These are phyloP conservation scores for Jacaranda mimosifolia DNA, from an alignment of 257 asterid genomes.

Conservation along the genomic window DNA sequence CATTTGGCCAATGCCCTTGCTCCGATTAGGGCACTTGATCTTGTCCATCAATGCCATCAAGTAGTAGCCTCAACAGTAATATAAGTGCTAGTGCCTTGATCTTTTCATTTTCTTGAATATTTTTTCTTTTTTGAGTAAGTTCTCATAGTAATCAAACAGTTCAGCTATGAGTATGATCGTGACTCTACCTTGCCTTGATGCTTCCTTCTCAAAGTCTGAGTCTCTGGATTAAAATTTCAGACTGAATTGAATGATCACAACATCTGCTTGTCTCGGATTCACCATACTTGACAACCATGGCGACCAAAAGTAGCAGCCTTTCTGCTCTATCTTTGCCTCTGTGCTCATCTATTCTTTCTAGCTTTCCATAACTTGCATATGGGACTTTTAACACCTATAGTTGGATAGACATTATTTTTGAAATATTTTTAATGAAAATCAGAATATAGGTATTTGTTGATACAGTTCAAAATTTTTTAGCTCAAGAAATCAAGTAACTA, in stretches of 20 bases:
- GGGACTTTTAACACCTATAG: background rate
- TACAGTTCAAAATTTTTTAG: background rate
- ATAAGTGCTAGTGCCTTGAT: background rate
- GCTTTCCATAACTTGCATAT: background rate
- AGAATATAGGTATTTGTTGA: background rate
- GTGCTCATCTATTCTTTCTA: background rate
- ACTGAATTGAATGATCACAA: background rate
- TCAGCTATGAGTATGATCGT: background rate
- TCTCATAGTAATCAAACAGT: background rate
- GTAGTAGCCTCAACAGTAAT: background rate
- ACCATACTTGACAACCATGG: background rate
- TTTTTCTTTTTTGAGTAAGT: background rate
- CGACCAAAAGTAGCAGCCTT: background rate
- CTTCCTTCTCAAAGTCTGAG: background rate
- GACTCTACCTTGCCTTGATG: background rate
- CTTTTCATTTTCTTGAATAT: background rate
- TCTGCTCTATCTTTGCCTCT: background rate
- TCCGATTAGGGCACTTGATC: background rate
- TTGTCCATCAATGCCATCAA: background rate
- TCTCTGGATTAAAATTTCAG: slow-evolving; percentile 1
- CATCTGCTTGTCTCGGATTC: background rate
- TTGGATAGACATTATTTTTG: background rate
- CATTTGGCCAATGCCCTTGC: background rate
- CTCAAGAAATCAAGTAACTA: background rate
- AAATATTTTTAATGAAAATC: background rate